These are phyloP conservation scores for Thelephora terrestris DNA, from an alignment of 1,284 basidiomycete genomes.

Conservation along the genomic window DNA sequence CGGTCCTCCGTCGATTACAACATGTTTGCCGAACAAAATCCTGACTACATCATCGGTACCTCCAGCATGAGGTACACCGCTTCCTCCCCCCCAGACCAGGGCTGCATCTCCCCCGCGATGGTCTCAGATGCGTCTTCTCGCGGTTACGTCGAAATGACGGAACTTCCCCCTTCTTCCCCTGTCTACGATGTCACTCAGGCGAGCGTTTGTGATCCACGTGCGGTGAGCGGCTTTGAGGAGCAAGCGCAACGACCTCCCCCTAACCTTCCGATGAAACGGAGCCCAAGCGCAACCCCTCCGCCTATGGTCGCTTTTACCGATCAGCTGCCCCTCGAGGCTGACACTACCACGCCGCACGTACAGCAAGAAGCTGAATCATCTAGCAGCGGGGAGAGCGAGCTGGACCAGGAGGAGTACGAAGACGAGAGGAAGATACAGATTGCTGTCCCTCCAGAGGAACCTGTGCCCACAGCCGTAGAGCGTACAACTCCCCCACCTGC, in stretches of 20 bases:
- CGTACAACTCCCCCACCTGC: too few species aligned
- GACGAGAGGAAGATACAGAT: constrained; percentile 20
- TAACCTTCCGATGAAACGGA: background rate
- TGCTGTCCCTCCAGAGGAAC: too few species aligned
- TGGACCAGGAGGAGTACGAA: constrained; percentile 11
- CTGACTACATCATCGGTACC: too few species aligned
- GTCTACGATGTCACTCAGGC: background rate
- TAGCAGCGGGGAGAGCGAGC: background rate
- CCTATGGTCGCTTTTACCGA: background rate
- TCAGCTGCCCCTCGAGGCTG: background rate
- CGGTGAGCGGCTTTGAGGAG: background rate
- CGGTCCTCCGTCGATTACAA: too few species aligned
- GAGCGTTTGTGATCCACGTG: background rate
- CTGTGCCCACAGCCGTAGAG: too few species aligned
- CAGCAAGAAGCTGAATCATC: background rate
- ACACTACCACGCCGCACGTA: background rate
- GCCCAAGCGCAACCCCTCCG: background rate
- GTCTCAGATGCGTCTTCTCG: background rate
- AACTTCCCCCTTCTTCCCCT: background rate
- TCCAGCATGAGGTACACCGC: constrained; percentile 2
- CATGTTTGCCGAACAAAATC: too few species aligned
- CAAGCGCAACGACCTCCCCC: too few species aligned
- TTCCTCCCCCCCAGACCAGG: constrained; percentile 1
- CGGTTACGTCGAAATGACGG: background rate
- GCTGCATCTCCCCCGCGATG: constrained; percentile 4